Percentiles rank a stretch among this genome's conserved stretches.
These are phyloP conservation scores for Beauveria rudraprayagi DNA, from an alignment of 2,329 filamentous ascomycete species.

Conservation along the genomic window DNA sequence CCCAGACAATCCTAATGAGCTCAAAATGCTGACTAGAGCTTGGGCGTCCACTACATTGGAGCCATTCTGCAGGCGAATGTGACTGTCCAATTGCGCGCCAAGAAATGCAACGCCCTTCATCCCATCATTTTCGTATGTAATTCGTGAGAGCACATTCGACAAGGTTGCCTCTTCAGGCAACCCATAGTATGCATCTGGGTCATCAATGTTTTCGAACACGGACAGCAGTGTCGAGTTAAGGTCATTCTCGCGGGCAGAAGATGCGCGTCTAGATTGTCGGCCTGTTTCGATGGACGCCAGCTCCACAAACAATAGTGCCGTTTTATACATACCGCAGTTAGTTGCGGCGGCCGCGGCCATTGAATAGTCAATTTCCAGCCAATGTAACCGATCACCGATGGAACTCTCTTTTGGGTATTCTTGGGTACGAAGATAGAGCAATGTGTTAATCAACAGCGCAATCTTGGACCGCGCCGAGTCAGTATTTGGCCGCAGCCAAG, in stretches of 20 bases:
- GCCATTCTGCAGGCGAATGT: slow-evolving; percentile 56
- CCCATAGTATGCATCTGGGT: slow-evolving; percentile 94
- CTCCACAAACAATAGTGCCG: slow-evolving; percentile 77
- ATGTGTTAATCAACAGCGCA: slow-evolving; percentile 64
- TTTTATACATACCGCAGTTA: slow-evolving; percentile 77
- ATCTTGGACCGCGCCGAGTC: slow-evolving; percentile 50
- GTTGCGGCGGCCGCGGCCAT: slow-evolving; percentile 64
- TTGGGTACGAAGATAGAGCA: slow-evolving; percentile 86
- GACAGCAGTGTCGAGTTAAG: slow-evolving; percentile 64
- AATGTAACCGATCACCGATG: slow-evolving; percentile 67
- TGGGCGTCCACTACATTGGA: slow-evolving; percentile 52
- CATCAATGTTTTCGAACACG: slow-evolving; percentile 88
- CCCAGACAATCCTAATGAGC: slow-evolving; percentile 74
- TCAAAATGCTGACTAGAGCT: slow-evolving; percentile 68
- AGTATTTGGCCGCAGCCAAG: slow-evolving; percentile 46
- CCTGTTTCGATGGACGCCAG: slow-evolving; percentile 51
- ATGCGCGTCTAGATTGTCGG: slow-evolving; percentile 59
- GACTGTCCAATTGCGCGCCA: slow-evolving; percentile 82
- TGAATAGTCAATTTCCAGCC: slow-evolving; percentile 77
- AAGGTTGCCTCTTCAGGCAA: slow-evolving; percentile 71
- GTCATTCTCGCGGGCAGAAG: slow-evolving; percentile 42
- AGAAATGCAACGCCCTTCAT: slow-evolving; percentile 83
- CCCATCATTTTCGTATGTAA: slow-evolving; percentile 86
- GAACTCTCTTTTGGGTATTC: slow-evolving; percentile 66
- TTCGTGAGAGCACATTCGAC: slow-evolving; percentile 65